Conservation (phyloP, 805 yeast species). For the Candida montana region DNA sequence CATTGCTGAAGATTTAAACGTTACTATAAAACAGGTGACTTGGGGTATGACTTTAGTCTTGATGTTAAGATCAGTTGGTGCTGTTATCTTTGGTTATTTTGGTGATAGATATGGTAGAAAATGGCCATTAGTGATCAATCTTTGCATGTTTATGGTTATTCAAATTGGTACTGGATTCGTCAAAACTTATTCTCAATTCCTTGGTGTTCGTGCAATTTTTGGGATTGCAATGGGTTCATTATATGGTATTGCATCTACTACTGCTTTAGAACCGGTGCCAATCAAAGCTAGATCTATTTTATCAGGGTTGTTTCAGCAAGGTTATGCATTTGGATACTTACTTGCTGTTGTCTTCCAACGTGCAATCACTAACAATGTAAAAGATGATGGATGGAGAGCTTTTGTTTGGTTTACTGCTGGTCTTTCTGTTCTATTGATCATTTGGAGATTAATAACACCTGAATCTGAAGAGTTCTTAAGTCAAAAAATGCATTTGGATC, state of each 20-base stretch:
- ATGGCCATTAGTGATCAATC: conserved; percentile 47
- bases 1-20: conserved; percentile 43
- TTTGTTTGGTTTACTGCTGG: conserved; percentile 70
- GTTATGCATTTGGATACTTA: conserved; percentile 68
- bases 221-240: conserved; percentile 53
- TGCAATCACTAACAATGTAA: conserved; percentile 50
- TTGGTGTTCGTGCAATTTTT: conserved; percentile 58
- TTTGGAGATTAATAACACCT: conserved; percentile 39
- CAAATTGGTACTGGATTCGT: conserved; percentile 65
- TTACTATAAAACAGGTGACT: conserved; percentile 45
- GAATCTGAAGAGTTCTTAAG: conserved; percentile 48
- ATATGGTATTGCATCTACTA: conserved; percentile 39
- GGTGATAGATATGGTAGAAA: conserved; percentile 61
- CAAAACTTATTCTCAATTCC: conserved; percentile 47
- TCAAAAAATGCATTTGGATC: conserved; percentile 33
- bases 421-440: conserved; percentile 36
- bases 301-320: conserved; percentile 72
- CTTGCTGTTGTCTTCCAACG: conserved; percentile 61
- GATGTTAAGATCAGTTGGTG: conserved; percentile 66
- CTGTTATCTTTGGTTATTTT: conserved; percentile 51
- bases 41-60: conserved; percentile 59
- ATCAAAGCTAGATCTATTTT: conserved; percentile 48
- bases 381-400: conserved; percentile 48
- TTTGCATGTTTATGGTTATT: conserved; percentile 41
- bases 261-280: conserved; percentile 44